Base-by-base conservation (phyloP, 305 asterid genomes). In the Withania somnifera region DNA sequence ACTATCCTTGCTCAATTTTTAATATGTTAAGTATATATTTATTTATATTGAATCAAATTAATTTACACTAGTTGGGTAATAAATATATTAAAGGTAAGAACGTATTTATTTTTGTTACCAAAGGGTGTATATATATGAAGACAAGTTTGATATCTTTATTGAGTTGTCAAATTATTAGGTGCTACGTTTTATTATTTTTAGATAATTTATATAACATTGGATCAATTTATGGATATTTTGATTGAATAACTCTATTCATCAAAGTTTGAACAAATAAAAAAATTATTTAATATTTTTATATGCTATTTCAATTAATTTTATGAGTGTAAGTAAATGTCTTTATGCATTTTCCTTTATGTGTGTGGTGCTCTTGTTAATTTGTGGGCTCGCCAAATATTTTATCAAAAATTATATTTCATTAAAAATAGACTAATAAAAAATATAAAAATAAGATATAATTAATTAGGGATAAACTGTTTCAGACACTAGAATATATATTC, bases 191-290 rank as follows among this genome's bases (percentile, higher is more conserved):
- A n/a, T n/a, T n/a, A n/a, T n/a, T n/a, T n/a, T n/a, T n/a, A n/a
- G n/a, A n/a, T n/a, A n/a, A n/a, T n/a, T n/a, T n/a, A n/a, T n/a
- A n/a, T n/a, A n/a, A n/a, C n/a, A n/a, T n/a, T n/a, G n/a, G n/a
- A n/a, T n/a, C n/a, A n/a, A n/a, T n/a, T n/a, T n/a, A n/a, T n/a
- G n/a, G n/a, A n/a, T n/a, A n/a, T n/a, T n/a, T n/a, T n/a, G n/a
- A n/a, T n/a, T n/a, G n/a, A n/a, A 60, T 60, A 60, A 60, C 19
- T 13, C 3, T 13, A 61, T 61, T 14, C 5, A 61, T 6, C 2
- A 0, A 0, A 0, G 3, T 1, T 14, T 14, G 9, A 9, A 28
- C 4, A 26, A 0, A 61, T 61, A 6, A 0, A 2, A 5, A 30
- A 61, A 28, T 6, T 6, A 61, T 1, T 3, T 28, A 28, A 61